Conservation (phyloP, 768 basidiomycete genomes). For the Strobilomyces dryophilus region DNA sequence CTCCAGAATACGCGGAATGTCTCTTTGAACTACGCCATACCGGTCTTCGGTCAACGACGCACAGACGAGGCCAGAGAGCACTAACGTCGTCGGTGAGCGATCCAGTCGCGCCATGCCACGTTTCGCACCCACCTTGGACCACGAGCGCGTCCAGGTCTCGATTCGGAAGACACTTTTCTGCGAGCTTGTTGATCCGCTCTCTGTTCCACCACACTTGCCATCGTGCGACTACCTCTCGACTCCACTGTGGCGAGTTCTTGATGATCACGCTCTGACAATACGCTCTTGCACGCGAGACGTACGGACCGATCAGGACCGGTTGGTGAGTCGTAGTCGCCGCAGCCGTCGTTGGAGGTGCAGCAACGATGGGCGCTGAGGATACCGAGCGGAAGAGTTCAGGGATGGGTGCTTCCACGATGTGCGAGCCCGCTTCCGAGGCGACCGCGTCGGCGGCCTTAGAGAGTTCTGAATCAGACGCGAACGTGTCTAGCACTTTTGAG, state of each 20-base stretch:
- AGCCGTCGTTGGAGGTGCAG: conserved; percentile 8
- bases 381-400: conserved; percentile 50
- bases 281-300: conserved; percentile 1
- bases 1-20: conserved; percentile 79
- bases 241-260: conserved; percentile 30
- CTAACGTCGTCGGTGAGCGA: conserved; percentile 10
- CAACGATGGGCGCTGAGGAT: conserved; percentile 15
- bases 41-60: conserved; percentile 76
- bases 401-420: conserved; percentile 31
- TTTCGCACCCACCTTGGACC: conserved; percentile 47
- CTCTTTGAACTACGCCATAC: conserved; percentile 80
- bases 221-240: conserved; percentile 21
- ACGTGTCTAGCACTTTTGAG: conserved; percentile 47
- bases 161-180: conserved; percentile 55
- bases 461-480: conserved; percentile 59
- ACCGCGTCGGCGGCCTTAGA: conserved; percentile 48
- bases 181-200: conserved; percentile 49
- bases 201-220: conserved; percentile 52
- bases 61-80: conserved; percentile 61
- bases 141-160: conserved; percentile 59
- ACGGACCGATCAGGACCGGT: not conserved
- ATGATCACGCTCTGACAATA: conserved; percentile 4
- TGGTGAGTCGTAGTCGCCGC: not conserved
- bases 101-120: not conserved
- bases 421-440: conserved; percentile 29